A percentile compares a stretch with the other conserved stretches of the same genome.
phyloP scores from a whole-genome alignment of 2,329 filamentous ascomycete genomes.

The Ilyonectria destructans region DNA sequence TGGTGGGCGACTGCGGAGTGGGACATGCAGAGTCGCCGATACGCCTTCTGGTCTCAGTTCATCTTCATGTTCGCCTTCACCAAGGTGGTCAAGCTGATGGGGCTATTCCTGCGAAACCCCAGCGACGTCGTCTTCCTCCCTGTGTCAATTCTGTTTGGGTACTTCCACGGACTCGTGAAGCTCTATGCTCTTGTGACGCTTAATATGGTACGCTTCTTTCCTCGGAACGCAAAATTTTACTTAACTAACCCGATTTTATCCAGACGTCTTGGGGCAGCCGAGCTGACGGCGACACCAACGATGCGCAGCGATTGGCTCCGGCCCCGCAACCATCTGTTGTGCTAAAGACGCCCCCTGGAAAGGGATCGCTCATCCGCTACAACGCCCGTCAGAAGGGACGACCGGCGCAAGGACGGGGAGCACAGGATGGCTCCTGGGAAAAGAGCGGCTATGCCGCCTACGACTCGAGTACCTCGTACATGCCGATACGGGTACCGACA shows the following conservation, averaged over 20 bases:
- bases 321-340: slow-evolving; percentile 60
- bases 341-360: slow-evolving; percentile 62
- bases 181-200: slow-evolving; percentile 88
- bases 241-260: slow-evolving; percentile 33
- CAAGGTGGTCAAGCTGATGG: slow-evolving; percentile 92
- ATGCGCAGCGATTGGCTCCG: slow-evolving; percentile 77
- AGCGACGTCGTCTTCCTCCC: slow-evolving; percentile 85
- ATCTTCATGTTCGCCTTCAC: slow-evolving; percentile 86
- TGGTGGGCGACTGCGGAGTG: slow-evolving; percentile 78
- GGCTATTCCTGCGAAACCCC: slow-evolving; percentile 88
- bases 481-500: slow-evolving; percentile 50
- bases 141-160: slow-evolving; percentile 91
- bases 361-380: slow-evolving; percentile 63
- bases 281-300: slow-evolving; percentile 90
- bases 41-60: slow-evolving; percentile 74
- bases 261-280: slow-evolving; percentile 97
- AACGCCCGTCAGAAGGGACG: slow-evolving; percentile 62
- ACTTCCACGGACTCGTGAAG: slow-evolving; percentile 94
- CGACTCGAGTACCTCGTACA: slow-evolving; percentile 57
- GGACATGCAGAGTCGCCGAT: slow-evolving; percentile 66
- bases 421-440: slow-evolving; percentile 49
- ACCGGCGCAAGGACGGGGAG: slow-evolving; percentile 46
- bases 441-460: slow-evolving; percentile 54
- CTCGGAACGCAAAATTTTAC: neutral
- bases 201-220: slow-evolving; percentile 78